These are phyloP conservation scores for Apiospora pterosperma DNA, from an alignment of 2,329 filamentous ascomycete genomes.

Conservation along the genomic window DNA sequence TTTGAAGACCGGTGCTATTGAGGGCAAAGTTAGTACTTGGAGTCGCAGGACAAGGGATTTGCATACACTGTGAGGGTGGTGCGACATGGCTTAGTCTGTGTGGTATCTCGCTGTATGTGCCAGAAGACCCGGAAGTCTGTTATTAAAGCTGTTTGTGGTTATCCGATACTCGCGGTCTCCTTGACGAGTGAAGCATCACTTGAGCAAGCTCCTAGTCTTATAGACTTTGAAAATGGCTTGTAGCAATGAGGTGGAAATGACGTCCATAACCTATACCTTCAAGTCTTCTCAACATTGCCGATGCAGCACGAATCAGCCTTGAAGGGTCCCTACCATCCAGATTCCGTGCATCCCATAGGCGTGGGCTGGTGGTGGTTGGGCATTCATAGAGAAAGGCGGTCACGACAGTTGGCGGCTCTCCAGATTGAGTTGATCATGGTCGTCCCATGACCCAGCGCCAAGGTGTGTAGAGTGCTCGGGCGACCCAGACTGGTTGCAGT, in stretches of 20 bases:
- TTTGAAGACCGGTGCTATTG: neutral
- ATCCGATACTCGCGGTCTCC: neutral
- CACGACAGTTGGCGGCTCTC: neutral
- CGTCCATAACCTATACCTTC: neutral
- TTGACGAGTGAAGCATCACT: neutral
- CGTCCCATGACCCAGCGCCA: neutral
- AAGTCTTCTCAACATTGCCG: neutral
- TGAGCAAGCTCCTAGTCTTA: neutral
- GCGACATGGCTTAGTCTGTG: neutral
- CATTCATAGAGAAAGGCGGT: neutral
- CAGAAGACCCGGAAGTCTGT: too few species aligned
- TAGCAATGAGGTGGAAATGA: too few species aligned
- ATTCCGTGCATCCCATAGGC: neutral
- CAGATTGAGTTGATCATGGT: neutral
- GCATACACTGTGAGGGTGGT: neutral
- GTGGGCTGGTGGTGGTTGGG: neutral
- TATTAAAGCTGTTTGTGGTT: too few species aligned
- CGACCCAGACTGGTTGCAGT: neutral
- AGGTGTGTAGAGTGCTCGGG: neutral
- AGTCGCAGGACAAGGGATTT: too few species aligned
- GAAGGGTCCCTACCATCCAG: neutral
- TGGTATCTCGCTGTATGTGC: neutral
- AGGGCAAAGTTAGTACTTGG: neutral
- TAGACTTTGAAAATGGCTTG: neutral
- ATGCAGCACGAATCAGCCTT: neutral